Evolutionary conservation across 2,329 filamentous ascomycete genomes (phyloP), one percentile per base, ranked within the genome.

Genomic region (Delphinella strobiligena): DNA sequence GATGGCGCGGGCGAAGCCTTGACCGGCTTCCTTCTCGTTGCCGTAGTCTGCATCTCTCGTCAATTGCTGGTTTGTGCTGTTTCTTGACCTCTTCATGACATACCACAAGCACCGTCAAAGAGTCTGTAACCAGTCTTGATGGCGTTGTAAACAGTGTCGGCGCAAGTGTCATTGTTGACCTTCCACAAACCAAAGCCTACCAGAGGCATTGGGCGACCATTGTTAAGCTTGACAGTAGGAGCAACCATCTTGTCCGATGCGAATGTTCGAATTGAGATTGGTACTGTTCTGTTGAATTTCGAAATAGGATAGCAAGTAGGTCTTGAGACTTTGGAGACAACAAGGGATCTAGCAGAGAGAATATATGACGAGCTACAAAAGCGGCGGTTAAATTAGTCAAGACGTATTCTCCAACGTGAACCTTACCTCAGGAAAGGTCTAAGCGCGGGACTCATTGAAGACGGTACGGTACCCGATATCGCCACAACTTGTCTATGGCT

Each of bases 121-220:
- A 74, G 63, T 47, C 73, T 65, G 59, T 77, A 77, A 34, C 74
- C 74, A 19, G 67, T 63, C 58, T 75, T 75, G 56, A 77, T 76
- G 46, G 69, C 69, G 47, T 87, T 79, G 70, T 89, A 89, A 50
- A 89, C 78, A 45, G 74, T 75, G 52, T 89, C 82, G 52, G 83
- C 77, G 55, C 74, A 78, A 40, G 75, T 78, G 39, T 75, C 72
- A 50, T 81, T 82, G 60, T 76, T 75, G 48, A 91, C 81, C 68
- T 91, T 91, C 84, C 84, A 91, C 50, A 89, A 72, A 44, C 80
- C 80, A 58, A 83, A 83, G 61, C 80, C 80, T 49, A 84, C 78
- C 59, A 80, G 74, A 54, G 80, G 80, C 80, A 84, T 84, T 52
- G 58, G 47, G 46, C 53, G 54, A 48, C 58, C 58, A 49, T 56